Base-by-base conservation (phyloP, 2,329 filamentous ascomycete species). In the Coniella vitis region DNA sequence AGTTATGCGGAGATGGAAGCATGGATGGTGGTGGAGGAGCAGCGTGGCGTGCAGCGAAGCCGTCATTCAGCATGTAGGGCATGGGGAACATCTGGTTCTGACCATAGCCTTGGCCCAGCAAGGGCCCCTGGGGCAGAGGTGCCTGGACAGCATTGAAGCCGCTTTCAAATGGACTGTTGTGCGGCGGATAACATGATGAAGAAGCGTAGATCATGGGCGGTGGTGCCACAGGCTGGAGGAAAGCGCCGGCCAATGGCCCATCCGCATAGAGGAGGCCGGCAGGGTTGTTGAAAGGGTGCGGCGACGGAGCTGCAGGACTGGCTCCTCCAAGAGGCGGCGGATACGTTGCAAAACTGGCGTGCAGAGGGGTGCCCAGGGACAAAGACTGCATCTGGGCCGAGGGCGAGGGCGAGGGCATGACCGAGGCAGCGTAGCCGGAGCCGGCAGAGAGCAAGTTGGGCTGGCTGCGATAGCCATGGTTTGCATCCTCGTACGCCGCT, bases 291-390 rank as follows among this genome's bases (percentile, higher is more conserved):
- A 68, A 64, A 13, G 62, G 63, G 14, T 61, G 62, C 19, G 68
- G 65, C 46, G 70, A 68, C 58, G 70, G 71, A 8, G 67, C 61
- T 1, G 67, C 62, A 31, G 66, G 68, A 1, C 65, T 64, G 4
- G 66, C 61, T 2, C 63, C 58, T 20, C 67, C 62, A 29, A 68
- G 68, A 46, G 68, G 50, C 17, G 43, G 51, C 17, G 43, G 51
- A 36, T 53, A 51, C 2, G 48, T 22, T 34, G 35, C 43, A 16
- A 47, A 53, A 20, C 19, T 37, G 35, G 42, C 49, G 40, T 48
- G 51, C 37, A 53, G 36, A 5, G 42, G 22, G 22, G 43, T 36
- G 10, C 21, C 36, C 44, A 53, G 16, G 9, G 13, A 44, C 39
- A 53, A 47, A 7, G 44, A 25, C 16, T 51, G 62, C 49, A 57